These are phyloP conservation scores for Corynespora cassiicola DNA, from an alignment of 2,329 filamentous ascomycete genomes.

Conservation along the genomic window DNA sequence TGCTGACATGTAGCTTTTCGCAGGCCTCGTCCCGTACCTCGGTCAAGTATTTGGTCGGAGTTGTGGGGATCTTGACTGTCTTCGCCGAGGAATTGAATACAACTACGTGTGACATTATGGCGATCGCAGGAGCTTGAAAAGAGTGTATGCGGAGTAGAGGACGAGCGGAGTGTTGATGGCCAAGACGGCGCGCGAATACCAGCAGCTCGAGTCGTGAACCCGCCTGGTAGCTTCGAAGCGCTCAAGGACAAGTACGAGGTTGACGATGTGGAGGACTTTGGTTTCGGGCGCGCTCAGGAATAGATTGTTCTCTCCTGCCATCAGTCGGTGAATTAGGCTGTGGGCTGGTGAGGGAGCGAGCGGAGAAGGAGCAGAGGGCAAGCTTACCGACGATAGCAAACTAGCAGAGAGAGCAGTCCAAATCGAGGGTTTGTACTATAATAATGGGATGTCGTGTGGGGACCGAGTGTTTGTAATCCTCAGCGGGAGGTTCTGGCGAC, in stretches of 20 bases:
- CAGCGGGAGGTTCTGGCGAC: no score
- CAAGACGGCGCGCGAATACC: constrained; percentile 32
- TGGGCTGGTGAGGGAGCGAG: no score
- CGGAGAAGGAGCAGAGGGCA: no score
- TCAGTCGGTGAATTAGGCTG: constrained; percentile 27
- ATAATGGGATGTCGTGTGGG: no score
- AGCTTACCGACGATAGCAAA: no score
- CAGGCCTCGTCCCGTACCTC: constrained; percentile 91
- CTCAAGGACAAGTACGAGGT: constrained; percentile 34
- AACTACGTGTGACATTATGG: constrained; percentile 86
- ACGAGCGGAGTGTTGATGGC: constrained; percentile 32
- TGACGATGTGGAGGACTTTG: constrained; percentile 38
- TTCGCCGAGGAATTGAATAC: constrained; percentile 83
- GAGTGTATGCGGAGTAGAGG: constrained; percentile 29
- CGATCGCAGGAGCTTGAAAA: constrained; percentile 37
- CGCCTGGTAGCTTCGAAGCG: constrained; percentile 32
- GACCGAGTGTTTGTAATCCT: no score
- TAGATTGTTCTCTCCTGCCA: constrained; percentile 41
- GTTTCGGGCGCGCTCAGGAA: constrained; percentile 39
- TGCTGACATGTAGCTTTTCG: constrained; percentile 74
- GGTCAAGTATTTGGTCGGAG: constrained; percentile 78
- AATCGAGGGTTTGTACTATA: no score
- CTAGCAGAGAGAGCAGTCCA: no score
- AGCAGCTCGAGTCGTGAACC: constrained; percentile 30
- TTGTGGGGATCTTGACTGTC: constrained; percentile 82